A percentile compares a stretch with the other conserved stretches of the same genome.
Conservation (phyloP, 1,284 basidiomycete species). For the Leccinum insolens region DNA sequence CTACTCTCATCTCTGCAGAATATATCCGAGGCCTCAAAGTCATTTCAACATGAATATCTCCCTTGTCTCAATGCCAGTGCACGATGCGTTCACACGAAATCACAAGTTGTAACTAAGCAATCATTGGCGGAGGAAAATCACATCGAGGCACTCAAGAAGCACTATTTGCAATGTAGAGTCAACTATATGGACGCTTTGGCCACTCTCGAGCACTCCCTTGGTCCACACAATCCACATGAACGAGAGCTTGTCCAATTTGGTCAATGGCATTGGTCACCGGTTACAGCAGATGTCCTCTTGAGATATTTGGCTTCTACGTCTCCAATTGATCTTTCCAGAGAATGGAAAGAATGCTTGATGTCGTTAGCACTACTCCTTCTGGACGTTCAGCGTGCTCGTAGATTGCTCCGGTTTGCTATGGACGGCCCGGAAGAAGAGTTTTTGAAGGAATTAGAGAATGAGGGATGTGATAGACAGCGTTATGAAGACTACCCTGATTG, state of each 20-base stretch:
- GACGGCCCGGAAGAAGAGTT: no score
- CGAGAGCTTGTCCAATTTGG: constrained; percentile 19
- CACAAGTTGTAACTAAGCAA: not conserved
- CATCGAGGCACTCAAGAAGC: constrained; percentile 9
- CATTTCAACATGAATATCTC: not conserved
- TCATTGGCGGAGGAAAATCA: not conserved
- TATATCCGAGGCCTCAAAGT: not conserved
- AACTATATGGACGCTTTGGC: constrained; percentile 3
- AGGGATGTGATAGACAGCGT: no score
- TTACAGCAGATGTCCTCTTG: not conserved
- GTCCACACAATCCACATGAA: constrained; percentile 20
- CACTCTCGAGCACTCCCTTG: constrained; percentile 14
- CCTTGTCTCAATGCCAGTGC: not conserved
- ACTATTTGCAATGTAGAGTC: constrained; percentile 9
- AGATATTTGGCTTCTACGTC: no score
- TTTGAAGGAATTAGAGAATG: no score
- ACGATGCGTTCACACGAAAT: not conserved
- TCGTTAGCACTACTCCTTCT: no score
- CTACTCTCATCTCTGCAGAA: not conserved
- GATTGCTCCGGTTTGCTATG: no score
- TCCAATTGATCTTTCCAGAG: no score
- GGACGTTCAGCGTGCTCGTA: no score
- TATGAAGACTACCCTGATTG: no score
- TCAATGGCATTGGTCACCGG: constrained; percentile 22
- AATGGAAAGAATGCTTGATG: no score